Evolutionary conservation across 2,329 filamentous ascomycete species (phyloP), one percentile per base, ranked within the genome.

Genomic region (Chrysoporthe puriensis): DNA sequence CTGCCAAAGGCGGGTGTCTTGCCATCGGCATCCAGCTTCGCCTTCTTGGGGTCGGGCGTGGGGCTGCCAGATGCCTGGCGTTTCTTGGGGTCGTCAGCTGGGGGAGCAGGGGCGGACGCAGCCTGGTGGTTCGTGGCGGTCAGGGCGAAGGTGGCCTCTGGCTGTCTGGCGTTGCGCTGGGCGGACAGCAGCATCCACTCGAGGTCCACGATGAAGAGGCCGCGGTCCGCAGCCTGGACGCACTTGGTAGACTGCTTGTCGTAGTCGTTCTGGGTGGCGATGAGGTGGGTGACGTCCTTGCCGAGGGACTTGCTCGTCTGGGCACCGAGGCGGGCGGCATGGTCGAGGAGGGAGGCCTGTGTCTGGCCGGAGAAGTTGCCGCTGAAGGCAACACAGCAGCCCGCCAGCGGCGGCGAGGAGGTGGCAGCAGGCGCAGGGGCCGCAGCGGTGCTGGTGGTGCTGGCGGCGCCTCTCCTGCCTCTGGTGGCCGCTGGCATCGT

Each of bases 171-270:
- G 58, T 79, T 79, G 18, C 78, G 76, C 16, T 78, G 70, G 48
- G 85, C 78, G 32, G 83, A 88, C n/a, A 88, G 83, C 1, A 85
- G 70, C n/a, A 89, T 78, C 91, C 91, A 93, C 16, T 85, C 78
- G 0, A 89, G 75, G 11, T 77, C 81, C 36, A 93, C 83, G 58
- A 92, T 82, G 2, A 82, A 82, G 14, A 90, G 77, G 26, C 76
- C 79, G 44, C 83, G 79, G 14, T 79, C 72, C 11, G 79, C 75
- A 4, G 83, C 85, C 18, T 84, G 76, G 72, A 79, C 79, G 71
- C 86, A 83, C 73, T 90, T 90, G 56, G 78, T 74, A 0, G 83
- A 82, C 0, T 77, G 76, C 57, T 82, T 84, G 8, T 82, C 77
- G 70, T 81, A 85, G 69, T 89, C 87, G 9, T 80, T 77, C 8